These are phyloP conservation scores for Prunus yedoensis DNA, from an alignment of 331 rosid genomes.

Conservation along the genomic window DNA sequence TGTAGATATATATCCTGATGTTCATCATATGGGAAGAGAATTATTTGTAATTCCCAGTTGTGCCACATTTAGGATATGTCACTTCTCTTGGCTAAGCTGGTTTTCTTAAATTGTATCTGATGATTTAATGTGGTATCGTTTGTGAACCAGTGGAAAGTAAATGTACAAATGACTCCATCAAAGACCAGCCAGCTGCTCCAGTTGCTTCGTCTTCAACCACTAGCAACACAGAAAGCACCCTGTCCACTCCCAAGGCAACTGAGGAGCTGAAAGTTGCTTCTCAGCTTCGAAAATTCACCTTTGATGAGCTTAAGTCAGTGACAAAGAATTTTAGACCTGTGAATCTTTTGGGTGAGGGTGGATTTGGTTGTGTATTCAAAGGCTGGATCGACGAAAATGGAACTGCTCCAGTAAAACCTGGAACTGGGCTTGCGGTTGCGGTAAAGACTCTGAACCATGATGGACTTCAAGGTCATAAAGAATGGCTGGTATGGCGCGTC, in stretches of 20 bases:
- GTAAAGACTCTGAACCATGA: constrained; percentile 63
- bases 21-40: neutral
- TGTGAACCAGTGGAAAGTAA: constrained; percentile 30
- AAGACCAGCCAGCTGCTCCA: constrained; percentile 23
- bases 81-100: constrained; percentile 5
- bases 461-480: constrained; percentile 60
- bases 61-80: neutral
- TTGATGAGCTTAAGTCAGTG: constrained; percentile 48
- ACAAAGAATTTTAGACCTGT: constrained; percentile 50
- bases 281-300: constrained; percentile 49
- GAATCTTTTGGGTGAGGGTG: constrained; percentile 65
- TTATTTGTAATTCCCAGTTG: neutral
- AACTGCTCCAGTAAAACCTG: constrained; percentile 41
- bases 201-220: constrained; percentile 38
- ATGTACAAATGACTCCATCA: constrained; percentile 22
- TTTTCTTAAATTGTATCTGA: neutral
- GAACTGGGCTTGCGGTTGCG: constrained; percentile 51
- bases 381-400: constrained; percentile 57
- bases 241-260: constrained; percentile 28
- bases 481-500: constrained; percentile 55
- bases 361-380: constrained; percentile 74
- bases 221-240: constrained; percentile 33
- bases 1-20: neutral
- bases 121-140: constrained; percentile 1
- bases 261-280: constrained; percentile 46